Evolutionary conservation across 2,329 filamentous ascomycete species (phyloP), one percentile per base, ranked within the genome.

Genomic region (Eurotiales sp.): DNA sequence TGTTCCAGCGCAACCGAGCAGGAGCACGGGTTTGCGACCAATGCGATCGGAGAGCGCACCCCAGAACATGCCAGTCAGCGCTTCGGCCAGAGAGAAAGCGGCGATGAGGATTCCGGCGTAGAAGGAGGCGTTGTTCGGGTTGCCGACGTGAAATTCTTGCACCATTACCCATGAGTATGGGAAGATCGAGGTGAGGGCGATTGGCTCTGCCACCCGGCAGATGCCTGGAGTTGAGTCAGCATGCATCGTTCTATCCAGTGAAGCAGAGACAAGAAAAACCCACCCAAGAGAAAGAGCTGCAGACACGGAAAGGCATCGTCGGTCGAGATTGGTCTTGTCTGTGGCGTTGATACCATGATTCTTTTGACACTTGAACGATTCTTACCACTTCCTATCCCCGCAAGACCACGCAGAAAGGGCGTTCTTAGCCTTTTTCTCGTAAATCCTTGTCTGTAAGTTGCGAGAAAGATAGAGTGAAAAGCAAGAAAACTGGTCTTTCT

Each of bases 111-210:
- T 76, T 46, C 91, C 91, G 25, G 91, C 87, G 71, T 95, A 95
- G 72, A 88, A 92, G 32, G 85, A 95, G 55, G 88, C 88, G 82
- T 91, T 82, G 71, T 81, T 75, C 59, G 50, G 53, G 36, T 43
- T 46, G 40, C 55, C 55, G 34, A 56, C 43, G 30, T 55, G 46
- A 14, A 56, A 56, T 17, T 56, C 46, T 46, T 51, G 45, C 39
- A 56, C 55, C 55, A 56, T 83, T 54, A 86, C 81, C 87, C 87
- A 95, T 54, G 88, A 88, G 70, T 96, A 96, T 17, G 91, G 91
- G 62, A 92, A 95, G 70, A 96, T 93, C 64, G 88, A 93, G 1
- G 90, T 96, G 57, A 96, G 81, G 46, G 91, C 90, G 61, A 96
- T 92, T 19, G 91, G 91, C 71, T 96, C 91, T 48, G 90, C 88